Conservation (phyloP, 2,329 filamentous ascomycete species). For the Pseudodiploospora longispora region DNA sequence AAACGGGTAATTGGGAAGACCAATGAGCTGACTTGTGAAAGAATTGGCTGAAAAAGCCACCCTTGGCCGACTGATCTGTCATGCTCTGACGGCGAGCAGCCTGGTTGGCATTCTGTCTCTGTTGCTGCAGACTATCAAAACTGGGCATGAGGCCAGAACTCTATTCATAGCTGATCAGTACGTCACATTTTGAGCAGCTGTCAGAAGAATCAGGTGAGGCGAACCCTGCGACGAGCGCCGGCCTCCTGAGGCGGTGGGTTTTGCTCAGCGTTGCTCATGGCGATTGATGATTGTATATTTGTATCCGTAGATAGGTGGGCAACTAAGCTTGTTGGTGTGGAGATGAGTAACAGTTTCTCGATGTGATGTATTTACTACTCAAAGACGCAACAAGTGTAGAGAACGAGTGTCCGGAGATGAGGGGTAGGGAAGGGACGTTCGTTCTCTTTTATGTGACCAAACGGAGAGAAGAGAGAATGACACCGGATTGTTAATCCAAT, state of each 20-base stretch:
- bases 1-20: conserved; percentile 1
- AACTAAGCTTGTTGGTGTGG: not conserved
- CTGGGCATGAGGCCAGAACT: conserved; percentile 38
- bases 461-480: not conserved
- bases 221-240: conserved; percentile 22
- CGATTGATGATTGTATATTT: not conserved
- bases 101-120: conserved; percentile 39
- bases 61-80: conserved; percentile 41
- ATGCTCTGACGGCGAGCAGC: conserved; percentile 45
- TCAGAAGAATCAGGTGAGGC: not conserved
- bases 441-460: conserved; percentile 3
- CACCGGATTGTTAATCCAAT: not conserved
- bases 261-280: conserved; percentile 14
- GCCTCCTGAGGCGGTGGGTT: conserved; percentile 13
- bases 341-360: not conserved
- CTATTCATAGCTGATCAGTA: conserved; percentile 14
- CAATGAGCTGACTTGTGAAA: conserved; percentile 44
- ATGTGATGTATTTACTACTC: not conserved
- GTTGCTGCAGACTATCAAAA: conserved; percentile 43
- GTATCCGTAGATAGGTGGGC: not conserved
- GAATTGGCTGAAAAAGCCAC: conserved; percentile 45
- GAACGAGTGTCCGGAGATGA: not conserved
- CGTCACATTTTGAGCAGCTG: not conserved
- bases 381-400: not conserved
- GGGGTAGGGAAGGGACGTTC: not conserved